Evolutionary conservation across 805 yeast species (phyloP), one percentile per base, ranked within the genome.

Genomic region (Tetrapisispora taiwanensis): DNA sequence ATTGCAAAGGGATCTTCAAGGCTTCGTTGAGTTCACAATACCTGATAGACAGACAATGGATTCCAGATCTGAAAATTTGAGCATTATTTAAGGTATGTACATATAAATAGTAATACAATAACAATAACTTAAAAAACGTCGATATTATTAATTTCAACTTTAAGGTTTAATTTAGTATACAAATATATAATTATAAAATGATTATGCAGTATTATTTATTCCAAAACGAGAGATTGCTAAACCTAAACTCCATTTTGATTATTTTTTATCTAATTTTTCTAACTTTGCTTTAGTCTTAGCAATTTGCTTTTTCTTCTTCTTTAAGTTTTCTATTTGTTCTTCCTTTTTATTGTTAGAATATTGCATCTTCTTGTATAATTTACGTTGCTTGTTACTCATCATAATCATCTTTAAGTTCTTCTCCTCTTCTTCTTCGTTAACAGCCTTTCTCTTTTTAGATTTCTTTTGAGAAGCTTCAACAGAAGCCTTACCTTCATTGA

Each of bases 301-400:
- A 44, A 87, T 68, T 61, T 76, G 79, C 66, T 76, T 76, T 66
- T 73, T 81, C 77, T 84, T 84, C 65, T 75, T 73, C 56, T 75
- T 71, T 62, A 84, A 71, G 43, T 72, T 75, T 46, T 81, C 83
- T 57, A 78, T 77, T 67, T 90, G 79, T 42, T 74, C 74, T 59
- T 84, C 87, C 70, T 85, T 84, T 76, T 85, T 79, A 47, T 81
- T 80, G 55, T 84, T 78, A 47, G 95, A 90, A 63, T 86, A 81
- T 70, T 87, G 92, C 95, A 90, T 86, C 80, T 84, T 84, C 72
- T 84, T 84, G 74, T 92, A 92, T 52, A 89, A 72, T 66, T 85
- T 86, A 73, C 88, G 84, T 70, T 90, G 95, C 68, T 90, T 92
- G 71, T 88, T 88, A 55, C 90, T 76, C 98, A 92, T 90, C 98